Percentiles rank a stretch among this genome's conserved stretches.
Conservation (phyloP, 2,329 filamentous ascomycete species). For the Sporothrix euskadiensis region DNA sequence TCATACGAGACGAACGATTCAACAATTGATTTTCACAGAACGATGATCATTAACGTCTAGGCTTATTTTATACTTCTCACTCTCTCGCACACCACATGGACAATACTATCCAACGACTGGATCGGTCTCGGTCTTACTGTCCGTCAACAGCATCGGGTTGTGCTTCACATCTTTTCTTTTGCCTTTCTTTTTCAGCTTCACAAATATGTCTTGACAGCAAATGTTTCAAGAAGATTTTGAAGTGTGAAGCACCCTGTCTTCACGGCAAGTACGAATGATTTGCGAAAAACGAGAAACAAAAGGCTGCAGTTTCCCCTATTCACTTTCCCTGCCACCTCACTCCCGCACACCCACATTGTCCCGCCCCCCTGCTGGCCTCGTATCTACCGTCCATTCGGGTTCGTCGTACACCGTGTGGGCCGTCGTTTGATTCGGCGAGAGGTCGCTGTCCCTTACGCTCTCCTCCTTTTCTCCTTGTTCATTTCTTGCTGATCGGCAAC, state of each 20-base stretch:
- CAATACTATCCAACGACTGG: too few relatives aligned
- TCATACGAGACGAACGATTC: not conserved
- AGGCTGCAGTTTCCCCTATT: not conserved
- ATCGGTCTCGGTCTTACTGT: not conserved
- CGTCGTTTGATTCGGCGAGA: not conserved
- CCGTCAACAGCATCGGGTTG: not conserved
- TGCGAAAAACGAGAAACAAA: too few relatives aligned
- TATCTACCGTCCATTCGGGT: conserved; percentile 7
- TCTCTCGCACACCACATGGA: not conserved
- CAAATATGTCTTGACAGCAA: too few relatives aligned
- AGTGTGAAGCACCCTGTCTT: not conserved
- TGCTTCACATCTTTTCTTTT: too few relatives aligned
- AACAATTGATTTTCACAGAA: not conserved
- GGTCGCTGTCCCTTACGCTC: not conserved
- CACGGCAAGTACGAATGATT: not conserved
- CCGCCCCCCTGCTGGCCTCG: not conserved
- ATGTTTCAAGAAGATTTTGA: not conserved
- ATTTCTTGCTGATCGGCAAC: not conserved
- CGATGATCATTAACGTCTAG: not conserved
- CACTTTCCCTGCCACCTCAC: not conserved
- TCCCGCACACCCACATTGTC: not conserved
- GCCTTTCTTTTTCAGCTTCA: too few relatives aligned
- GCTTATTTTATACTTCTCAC: not conserved
- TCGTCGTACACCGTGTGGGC: conserved; percentile 4
- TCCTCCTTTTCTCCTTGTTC: not conserved